Evolutionary conservation across 306 rosid species (phyloP).

Genomic region (Neltuma alba): DNA sequence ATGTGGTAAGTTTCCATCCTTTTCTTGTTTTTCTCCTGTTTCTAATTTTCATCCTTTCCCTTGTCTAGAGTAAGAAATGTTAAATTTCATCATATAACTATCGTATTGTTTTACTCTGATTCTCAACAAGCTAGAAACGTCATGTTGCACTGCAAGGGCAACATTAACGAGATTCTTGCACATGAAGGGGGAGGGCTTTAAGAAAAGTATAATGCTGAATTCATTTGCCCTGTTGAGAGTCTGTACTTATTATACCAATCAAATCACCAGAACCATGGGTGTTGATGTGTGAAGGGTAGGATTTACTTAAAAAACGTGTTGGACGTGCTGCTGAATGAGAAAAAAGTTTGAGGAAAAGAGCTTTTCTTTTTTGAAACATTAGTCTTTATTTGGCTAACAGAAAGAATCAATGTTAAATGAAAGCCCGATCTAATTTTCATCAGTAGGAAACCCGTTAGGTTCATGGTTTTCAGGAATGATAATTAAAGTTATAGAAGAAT

Average conservation of each 20-base stretch:
- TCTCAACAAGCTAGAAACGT: background rate
- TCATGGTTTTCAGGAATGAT: conserved; percentile 9
- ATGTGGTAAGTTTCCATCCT: conserved; percentile 60
- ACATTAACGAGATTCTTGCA: background rate
- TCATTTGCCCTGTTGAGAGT: background rate
- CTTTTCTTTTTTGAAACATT: background rate
- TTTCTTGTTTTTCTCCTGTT: background rate
- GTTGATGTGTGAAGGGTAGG: background rate
- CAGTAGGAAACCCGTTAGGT: conserved; percentile 1
- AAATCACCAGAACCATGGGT: background rate
- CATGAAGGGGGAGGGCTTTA: background rate
- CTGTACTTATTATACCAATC: background rate
- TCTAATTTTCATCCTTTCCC: background rate
- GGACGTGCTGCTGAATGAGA: background rate
- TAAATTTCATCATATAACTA: conserved; percentile 5
- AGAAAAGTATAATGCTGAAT: background rate
- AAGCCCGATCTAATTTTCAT: background rate
- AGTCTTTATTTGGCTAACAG: background rate
- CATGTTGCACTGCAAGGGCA: background rate
- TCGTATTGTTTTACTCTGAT: background rate
- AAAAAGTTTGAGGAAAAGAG: background rate
- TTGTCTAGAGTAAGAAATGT: conserved; percentile 19
- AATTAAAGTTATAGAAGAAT: conserved; percentile 5
- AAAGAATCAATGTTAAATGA: background rate
- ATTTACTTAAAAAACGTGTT: too few relatives aligned